These are phyloP conservation scores for Fusarium sp. DNA, from an alignment of 2,329 filamentous ascomycete species.

Conservation along the genomic window DNA sequence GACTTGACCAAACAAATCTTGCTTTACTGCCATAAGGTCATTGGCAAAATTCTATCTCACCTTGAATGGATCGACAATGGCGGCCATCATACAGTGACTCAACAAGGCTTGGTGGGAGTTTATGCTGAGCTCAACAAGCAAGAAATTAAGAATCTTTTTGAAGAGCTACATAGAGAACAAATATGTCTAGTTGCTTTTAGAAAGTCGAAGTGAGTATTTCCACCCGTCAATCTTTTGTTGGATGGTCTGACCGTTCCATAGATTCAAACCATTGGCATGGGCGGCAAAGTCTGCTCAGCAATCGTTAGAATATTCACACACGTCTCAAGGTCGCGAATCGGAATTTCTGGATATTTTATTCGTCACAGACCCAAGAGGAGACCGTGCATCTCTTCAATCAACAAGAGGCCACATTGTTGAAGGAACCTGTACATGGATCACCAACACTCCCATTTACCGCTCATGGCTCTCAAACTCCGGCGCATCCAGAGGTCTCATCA, in stretches of 20 bases:
- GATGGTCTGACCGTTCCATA: not conserved
- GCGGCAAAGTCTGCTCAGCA: too few relatives aligned
- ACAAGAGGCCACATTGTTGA: not conserved
- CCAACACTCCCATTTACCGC: not conserved
- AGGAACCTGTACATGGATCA: slow-evolving; percentile 17
- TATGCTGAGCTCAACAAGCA: not conserved
- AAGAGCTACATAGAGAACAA: slow-evolving; percentile 3
- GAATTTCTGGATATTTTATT: slow-evolving; percentile 4
- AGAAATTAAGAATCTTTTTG: not conserved
- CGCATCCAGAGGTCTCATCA: not conserved
- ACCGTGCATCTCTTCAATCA: not conserved
- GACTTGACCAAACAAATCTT: slow-evolving; percentile 2
- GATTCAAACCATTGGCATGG: not conserved
- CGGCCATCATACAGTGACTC: not conserved
- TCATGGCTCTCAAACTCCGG: slow-evolving; percentile 2
- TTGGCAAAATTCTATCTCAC: not conserved
- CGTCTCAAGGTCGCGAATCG: not conserved
- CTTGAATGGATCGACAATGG: slow-evolving; percentile 1
- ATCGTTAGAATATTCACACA: not conserved
- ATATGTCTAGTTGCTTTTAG: slow-evolving; percentile 1
- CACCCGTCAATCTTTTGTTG: rapidly evolving
- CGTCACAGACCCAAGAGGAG: slow-evolving; percentile 11
- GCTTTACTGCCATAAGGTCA: not conserved
- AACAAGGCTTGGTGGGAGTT: not conserved
- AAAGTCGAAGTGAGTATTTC: not conserved